Base-by-base conservation (phyloP, 2,329 filamentous ascomycete genomes). In the Pseudogymnoascus verrucosus region DNA sequence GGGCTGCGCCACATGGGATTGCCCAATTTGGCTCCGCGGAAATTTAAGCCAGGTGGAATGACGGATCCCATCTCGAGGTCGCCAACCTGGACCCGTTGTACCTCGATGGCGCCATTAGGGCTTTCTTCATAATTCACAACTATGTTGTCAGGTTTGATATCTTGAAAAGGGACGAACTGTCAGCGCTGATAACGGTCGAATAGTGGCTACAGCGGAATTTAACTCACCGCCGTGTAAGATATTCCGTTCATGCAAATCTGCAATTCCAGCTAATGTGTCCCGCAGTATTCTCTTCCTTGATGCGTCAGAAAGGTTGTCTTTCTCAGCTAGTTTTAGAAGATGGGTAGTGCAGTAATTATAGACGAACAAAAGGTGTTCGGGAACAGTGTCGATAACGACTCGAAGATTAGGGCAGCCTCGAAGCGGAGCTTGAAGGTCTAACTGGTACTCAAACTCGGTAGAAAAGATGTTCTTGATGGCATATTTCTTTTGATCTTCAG, bases 1-100 rank as follows among this genome's bases (percentile, higher is more conserved):
- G 77, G 77, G 69, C 77, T 79, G 51, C 78, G 72, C 78, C 77
- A 80, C 69, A 78, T 74, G 67, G 75, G 76, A 67, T 79, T 79
- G 36, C 78, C 76, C 42, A 74, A 68, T 47, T 74, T 73, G 2
- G 71, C 68, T n/a, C 75, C 77, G 8, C 69, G 67, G 5, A 78
- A 71, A 14, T 72, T 71, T 67, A 71, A 72, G 26, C 71, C 73
- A 37, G 74, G 72, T 2, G 75, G 73, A 8, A 79, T 71, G 65
- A 74, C 71, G 2, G 72, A 76, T 21, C 76, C 72, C 64, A 77
- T 76, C 64, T 79, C 75, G 12, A 79, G 66, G 64, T 79, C 77
- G 4, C 73, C 75, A 57, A 78, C 64, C 64, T 77, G 75, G n/a
- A 78, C 76, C 19, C 71, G 70, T 62, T 77, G 71, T 19, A 67